Percentiles rank a stretch among this genome's conserved stretches.
Conservation (phyloP, 2,329 filamentous ascomycete genomes). For the Bipolaris cookei region DNA sequence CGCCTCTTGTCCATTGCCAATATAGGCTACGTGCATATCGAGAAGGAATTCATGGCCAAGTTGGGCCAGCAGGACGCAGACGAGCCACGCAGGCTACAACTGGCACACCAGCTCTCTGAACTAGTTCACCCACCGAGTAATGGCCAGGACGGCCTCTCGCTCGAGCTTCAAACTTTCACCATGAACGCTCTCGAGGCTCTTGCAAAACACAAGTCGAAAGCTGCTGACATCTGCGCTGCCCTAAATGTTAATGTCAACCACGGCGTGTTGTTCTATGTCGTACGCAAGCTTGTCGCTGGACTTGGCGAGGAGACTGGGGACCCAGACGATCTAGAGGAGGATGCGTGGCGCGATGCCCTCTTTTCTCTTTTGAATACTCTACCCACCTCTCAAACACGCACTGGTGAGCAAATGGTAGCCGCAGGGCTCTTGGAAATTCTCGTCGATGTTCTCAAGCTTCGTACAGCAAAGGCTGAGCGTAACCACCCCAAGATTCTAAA, state of each 20-base stretch:
- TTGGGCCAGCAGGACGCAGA: conserved; percentile 87
- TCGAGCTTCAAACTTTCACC: conserved; percentile 80
- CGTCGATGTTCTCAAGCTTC: conserved; percentile 83
- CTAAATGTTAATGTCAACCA: conserved; percentile 96
- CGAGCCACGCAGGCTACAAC: conserved; percentile 84
- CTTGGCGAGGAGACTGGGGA: conserved; percentile 62
- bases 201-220: conserved; percentile 76
- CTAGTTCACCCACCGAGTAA: conserved; percentile 83
- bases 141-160: conserved; percentile 70
- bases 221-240: conserved; percentile 84
- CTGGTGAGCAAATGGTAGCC: conserved; percentile 82
- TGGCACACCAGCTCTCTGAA: conserved; percentile 91
- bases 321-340: conserved; percentile 69
- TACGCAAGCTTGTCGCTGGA: conserved; percentile 86
- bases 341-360: conserved; percentile 88
- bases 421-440: conserved; percentile 90
- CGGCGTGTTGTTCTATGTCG: conserved; percentile 89
- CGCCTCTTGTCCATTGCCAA: conserved; percentile 89
- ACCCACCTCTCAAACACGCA: conserved; percentile 71
- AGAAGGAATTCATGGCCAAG: conserved; percentile 82
- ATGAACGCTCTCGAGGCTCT: conserved; percentile 85
- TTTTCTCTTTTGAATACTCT: conserved; percentile 88
- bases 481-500: conserved; percentile 83
- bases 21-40: conserved; percentile 84
- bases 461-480: conserved; percentile 80